Evolutionary conservation across 352 stramenopile genomes (phyloP), one percentile per base, ranked within the genome.

Genomic region (Pythium rishiriense): DNA sequence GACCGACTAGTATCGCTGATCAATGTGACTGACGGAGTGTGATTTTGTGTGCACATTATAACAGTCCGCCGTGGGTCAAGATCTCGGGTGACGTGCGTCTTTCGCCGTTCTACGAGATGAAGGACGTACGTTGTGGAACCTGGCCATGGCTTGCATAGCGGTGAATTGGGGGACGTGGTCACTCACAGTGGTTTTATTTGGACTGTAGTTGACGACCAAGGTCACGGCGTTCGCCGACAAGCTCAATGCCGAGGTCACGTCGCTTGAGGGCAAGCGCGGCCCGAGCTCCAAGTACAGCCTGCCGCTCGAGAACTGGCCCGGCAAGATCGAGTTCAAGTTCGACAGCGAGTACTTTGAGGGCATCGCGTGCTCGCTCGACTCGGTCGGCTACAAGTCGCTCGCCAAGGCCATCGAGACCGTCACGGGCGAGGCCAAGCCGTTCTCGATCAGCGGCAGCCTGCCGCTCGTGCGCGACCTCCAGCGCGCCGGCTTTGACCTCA

Each of bases 291-390:
- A 97, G 79, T 98, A 97, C 76, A 83, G 76, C 28, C 79, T 98
- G 7, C 88, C 89, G 10, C 70, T 68, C 39, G 91, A 98, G 68
- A 76, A 89, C 52, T 68, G 79, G 14, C 72, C 83, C 10, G 91
- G 91, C 28, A 93, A 93, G 67, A 58, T 98, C 26, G 90, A 97
- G 62, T 76, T 98, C 29, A 83, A 83, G 64, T 97, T 96, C 61
- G 76, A 90, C 41, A 72, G 78, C 57, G 72, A 76, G 46, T 89
- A 87, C 65, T 90, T 90, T 45, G 85, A 98, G 68, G 93, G 93
- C 51, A 98, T 98, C 57, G 93, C 92, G n/a, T 98, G 91, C 65
- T 93, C 89, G 53, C 72, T 98, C 12, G 79, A 96, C 22, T 98
- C 92, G 54, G 69, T 89, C 29, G 93, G 92, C 45, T 97, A 94